Evolutionary conservation across 2,329 filamentous ascomycete species (phyloP), one percentile per base, ranked within the genome.

Genomic region (Fusarium mangiferae): DNA sequence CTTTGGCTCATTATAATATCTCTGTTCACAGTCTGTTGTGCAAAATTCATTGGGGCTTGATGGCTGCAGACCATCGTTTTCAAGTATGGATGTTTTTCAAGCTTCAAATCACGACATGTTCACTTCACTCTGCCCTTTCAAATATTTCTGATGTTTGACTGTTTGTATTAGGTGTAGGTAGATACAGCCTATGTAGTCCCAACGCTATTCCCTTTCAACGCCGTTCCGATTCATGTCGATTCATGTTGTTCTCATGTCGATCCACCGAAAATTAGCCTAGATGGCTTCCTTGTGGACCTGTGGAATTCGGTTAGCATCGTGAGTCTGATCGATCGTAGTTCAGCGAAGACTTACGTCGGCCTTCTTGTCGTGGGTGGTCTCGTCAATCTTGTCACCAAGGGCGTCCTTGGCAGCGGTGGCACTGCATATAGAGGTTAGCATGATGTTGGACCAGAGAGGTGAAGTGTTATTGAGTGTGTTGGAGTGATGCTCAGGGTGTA

Each of bases 321-420:
- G 6, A 26, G 14, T 9, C 7, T 9, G 26, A 1, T 39, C 11
- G 48, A 22, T 33, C 7, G 13, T 33, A 33, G 10, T 14, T 28
- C 18, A 36, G 3, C 14, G 0, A 13, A 6, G 26, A 26, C 57
- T 26, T 35, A 79, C 84, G 7, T 83, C 81, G 26, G 83, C 83
- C 81, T 85, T 85, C 77, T 75, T 75, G 46, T 85, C 79, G 78
- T 86, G 84, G 58, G 68, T 65, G 33, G 70, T 54, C 82, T 86
- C 80, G 70, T 87, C 80, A 26, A 86, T 22, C 83, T 87, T 87
- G 82, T 88, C 86, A 30, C 83, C 80, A 14, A 87, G 49, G 58
- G 86, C 86, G 51, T 88, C 85, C 82, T 86, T 87, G 75, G 85
- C 84, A 26, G 86, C 86, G 24, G 81, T 78, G 68, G 82, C 77